These are phyloP conservation scores for Macrophomina phaseolina DNA, from an alignment of 2,329 filamentous ascomycete genomes.

Conservation along the genomic window DNA sequence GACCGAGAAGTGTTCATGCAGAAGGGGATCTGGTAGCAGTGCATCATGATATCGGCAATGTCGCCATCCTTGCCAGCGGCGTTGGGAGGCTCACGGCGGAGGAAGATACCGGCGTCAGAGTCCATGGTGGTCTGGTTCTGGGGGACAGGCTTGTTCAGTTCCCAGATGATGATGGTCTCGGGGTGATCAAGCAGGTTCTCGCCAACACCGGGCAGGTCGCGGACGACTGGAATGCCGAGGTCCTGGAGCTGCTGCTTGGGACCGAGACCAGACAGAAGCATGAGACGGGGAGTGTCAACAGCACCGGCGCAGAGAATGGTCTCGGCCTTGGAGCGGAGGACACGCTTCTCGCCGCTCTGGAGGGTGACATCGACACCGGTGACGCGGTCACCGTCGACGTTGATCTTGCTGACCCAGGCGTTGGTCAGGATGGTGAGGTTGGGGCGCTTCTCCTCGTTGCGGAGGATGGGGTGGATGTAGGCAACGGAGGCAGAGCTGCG, in stretches of 20 bases:
- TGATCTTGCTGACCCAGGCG: slow-evolving; percentile 83
- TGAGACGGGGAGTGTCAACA: slow-evolving; percentile 76
- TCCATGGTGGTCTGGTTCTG: slow-evolving; percentile 87
- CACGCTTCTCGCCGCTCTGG: slow-evolving; percentile 62
- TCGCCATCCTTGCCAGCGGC: slow-evolving; percentile 73
- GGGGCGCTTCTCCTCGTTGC: slow-evolving; percentile 78
- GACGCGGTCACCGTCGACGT: slow-evolving; percentile 71
- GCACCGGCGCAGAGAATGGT: slow-evolving; percentile 82
- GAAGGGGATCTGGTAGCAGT: slow-evolving; percentile 96
- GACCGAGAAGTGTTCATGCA: slow-evolving; percentile 78
- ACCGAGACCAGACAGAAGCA: slow-evolving; percentile 59
- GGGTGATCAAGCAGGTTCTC: slow-evolving; percentile 70
- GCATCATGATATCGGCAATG: slow-evolving; percentile 90
- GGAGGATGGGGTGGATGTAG: slow-evolving; percentile 89
- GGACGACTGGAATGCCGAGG: slow-evolving; percentile 60
- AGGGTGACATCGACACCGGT: slow-evolving; percentile 76
- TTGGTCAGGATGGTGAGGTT: slow-evolving; percentile 88
- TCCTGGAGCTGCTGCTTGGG: slow-evolving; percentile 54
- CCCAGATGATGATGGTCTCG: slow-evolving; percentile 73
- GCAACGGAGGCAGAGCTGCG: slow-evolving; percentile 87
- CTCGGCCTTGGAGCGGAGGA: slow-evolving; percentile 69
- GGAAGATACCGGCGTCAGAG: slow-evolving; percentile 86
- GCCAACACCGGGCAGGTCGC: slow-evolving; percentile 66
- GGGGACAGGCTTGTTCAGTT: slow-evolving; percentile 79
- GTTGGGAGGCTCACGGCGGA: slow-evolving; percentile 76